These are phyloP conservation scores for Didymella sp. DNA, from an alignment of 2,329 filamentous ascomycete species.

Conservation along the genomic window DNA sequence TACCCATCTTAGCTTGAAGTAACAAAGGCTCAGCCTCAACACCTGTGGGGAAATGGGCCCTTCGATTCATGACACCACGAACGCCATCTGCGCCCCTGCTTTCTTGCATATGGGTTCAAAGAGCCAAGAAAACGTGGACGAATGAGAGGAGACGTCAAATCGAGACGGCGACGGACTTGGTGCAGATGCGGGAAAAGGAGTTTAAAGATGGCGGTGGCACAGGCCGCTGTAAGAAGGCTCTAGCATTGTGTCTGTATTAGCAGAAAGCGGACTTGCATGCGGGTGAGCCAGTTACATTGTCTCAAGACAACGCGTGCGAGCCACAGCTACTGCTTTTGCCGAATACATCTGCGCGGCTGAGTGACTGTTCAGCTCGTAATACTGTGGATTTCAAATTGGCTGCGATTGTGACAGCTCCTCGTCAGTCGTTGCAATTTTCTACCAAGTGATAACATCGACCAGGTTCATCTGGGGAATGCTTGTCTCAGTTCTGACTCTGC, in stretches of 20 bases:
- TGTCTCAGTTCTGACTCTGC: conserved; percentile 13
- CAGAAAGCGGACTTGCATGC: conserved; percentile 23
- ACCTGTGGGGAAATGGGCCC: conserved; percentile 31
- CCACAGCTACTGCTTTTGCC: conserved; percentile 28
- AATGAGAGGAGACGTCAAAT: conserved; percentile 19
- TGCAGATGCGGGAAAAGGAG: conserved; percentile 14
- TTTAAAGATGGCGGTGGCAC: conserved; percentile 38
- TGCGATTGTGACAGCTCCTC: conserved; percentile 7
- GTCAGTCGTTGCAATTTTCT: background rate
- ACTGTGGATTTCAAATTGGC: conserved; percentile 18
- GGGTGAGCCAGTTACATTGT: conserved; percentile 21
- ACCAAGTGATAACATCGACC: background rate
- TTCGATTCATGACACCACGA: conserved; percentile 19
- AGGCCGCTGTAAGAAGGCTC: conserved; percentile 15
- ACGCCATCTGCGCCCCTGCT: conserved; percentile 24
- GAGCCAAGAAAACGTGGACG: conserved; percentile 21
- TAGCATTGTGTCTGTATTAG: conserved; percentile 18
- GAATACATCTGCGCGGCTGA: conserved; percentile 31
- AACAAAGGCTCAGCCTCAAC: conserved; percentile 40
- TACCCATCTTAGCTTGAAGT: conserved; percentile 26
- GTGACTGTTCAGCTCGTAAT: conserved; percentile 31
- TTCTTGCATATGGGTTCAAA: conserved; percentile 15
- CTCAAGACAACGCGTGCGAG: conserved; percentile 28
- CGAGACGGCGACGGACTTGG: conserved; percentile 21
- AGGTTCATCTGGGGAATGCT: conserved; percentile 4